Base-by-base conservation (phyloP, 2,329 filamentous ascomycete genomes). In the Basipetospora chlamydospora region DNA sequence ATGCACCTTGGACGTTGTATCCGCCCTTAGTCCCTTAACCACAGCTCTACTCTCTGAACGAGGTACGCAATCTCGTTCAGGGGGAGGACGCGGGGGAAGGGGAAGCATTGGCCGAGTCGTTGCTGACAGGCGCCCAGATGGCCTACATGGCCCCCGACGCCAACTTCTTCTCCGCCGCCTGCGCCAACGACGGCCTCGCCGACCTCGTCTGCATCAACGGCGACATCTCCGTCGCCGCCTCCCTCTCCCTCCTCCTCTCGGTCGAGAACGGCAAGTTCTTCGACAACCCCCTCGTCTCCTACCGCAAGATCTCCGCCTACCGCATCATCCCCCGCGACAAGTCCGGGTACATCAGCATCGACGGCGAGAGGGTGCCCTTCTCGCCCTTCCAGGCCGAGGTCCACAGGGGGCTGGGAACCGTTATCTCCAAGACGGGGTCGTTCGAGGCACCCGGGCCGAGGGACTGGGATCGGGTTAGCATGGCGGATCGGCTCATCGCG, bases 301-400 rank as follows among this genome's bases (percentile, higher is more conserved):
- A 95, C 55, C 73, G 77, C 47, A 98, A 98, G 55, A 70, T 95
- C 4, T 69, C 71, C n/a, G 90, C 80, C 0, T 95, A 90, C 53
- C 72, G 90, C 28, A 78, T 98, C 43, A 77, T 78, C 3, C 90
- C 90, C 0, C 75, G 73, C 37, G 60, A 79, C 43, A 68, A 77
- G 47, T 69, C 77, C 43, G 88, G 88, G 2, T 90, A 82, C 54
- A 92, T 98, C 53, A 92, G 85, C 53, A 85, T 98, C 44, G 90
- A 96, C 50, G 90, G 90, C 26, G 90, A 98, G 59, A 70, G 72
- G 37, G 67, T 93, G 3, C 81, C 85, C 0, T 96, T 93, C 53
- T 79, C 79, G 47, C 80, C 84, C 0, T 92, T 95, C 52, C 90
- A 98, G 61, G 84, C 78, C 3, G 90, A 98, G 58, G 68, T 95